phyloP scores from a whole-genome alignment of 2,329 filamentous ascomycete species.

The Ophiostoma ulmi region DNA sequence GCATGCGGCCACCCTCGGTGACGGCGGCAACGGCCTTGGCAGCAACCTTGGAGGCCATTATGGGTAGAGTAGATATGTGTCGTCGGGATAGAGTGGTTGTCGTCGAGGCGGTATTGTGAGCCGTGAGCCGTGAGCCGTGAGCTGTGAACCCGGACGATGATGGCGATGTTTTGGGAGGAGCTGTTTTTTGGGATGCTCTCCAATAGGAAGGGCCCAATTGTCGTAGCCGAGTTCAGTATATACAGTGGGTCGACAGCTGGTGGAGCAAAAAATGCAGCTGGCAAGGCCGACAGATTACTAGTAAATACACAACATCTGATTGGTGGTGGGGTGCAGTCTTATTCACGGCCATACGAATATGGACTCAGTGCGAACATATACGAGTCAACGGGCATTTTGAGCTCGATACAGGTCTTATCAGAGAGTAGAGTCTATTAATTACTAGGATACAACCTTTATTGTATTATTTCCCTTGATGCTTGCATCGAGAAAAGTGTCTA shows the following conservation, averaged over 20 bases:
- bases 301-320: background rate
- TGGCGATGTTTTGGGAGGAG: conserved; percentile 3
- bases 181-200: conserved; percentile 19
- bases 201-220: conserved; percentile 6
- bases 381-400: no score
- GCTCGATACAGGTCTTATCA: no score
- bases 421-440: no score
- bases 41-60: conserved; percentile 59
- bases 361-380: no score
- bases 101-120: background rate
- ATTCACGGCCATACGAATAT: background rate
- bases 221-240: background rate
- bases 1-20: conserved; percentile 50
- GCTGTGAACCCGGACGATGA: conserved; percentile 8
- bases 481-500: no score
- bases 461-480: no score
- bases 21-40: conserved; percentile 45
- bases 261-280: background rate
- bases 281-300: background rate
- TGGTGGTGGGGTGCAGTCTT: background rate
- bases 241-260: conserved; percentile 23
- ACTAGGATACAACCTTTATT: no score
- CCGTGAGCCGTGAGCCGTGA: background rate
- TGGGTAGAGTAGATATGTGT: background rate
- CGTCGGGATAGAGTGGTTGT: background rate